These are phyloP conservation scores for Globisporangium middletonii DNA, from an alignment of 352 stramenopile genomes.

Conservation along the genomic window DNA sequence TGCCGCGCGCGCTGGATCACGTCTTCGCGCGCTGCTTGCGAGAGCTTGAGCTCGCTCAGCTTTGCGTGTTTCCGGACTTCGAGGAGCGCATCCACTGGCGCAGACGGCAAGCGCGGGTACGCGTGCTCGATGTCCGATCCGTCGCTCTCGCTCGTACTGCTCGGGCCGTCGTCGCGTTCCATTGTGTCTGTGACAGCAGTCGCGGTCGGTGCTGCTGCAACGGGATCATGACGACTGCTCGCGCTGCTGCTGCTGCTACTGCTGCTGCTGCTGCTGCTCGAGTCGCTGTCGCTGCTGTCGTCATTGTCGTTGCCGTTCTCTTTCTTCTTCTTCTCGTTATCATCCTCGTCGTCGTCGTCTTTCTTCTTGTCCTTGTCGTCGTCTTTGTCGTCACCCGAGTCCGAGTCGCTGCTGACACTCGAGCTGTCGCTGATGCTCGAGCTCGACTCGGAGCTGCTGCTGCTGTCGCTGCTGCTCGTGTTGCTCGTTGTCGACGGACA, in stretches of 20 bases:
- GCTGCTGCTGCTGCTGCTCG: conserved; percentile 19
- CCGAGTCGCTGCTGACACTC: conserved; percentile 20
- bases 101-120: conserved; percentile 47
- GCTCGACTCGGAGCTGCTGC: conserved; percentile 20
- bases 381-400: conserved; percentile 8
- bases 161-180: conserved; percentile 22
- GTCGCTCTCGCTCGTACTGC: conserved; percentile 45
- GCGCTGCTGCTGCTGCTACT: conserved; percentile 11
- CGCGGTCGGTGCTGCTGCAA: background rate
- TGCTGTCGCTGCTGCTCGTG: conserved; percentile 24
- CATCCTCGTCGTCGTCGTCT: conserved; percentile 2
- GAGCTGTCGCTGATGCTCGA: conserved; percentile 14
- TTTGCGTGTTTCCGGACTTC: conserved; percentile 43
- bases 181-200: background rate
- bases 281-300: conserved; percentile 26
- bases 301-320: conserved; percentile 10
- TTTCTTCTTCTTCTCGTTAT: conserved; percentile 6
- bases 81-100: conserved; percentile 58
- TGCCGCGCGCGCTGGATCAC: conserved; percentile 29
- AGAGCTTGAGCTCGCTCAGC: conserved; percentile 49
- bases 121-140: conserved; percentile 54
- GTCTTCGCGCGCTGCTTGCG: conserved; percentile 25
- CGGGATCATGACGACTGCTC: background rate
- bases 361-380: conserved; percentile 4
- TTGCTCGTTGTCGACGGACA: conserved; percentile 30